These are phyloP conservation scores for Fusarium sp. DNA, from an alignment of 2,329 filamentous ascomycete species.

Conservation along the genomic window DNA sequence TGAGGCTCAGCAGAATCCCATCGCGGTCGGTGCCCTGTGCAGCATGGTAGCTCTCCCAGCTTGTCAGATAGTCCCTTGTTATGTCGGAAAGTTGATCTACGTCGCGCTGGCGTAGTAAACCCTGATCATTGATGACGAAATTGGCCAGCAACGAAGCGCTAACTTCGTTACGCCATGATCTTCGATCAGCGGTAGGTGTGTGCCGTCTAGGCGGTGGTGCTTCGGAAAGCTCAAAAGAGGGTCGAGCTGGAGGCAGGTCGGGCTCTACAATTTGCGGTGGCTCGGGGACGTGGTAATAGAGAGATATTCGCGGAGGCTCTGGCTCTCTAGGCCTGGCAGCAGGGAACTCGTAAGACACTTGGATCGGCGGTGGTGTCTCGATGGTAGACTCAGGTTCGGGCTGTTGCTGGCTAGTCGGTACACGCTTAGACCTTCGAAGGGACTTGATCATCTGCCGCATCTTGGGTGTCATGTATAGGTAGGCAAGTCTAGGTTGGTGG, in stretches of 20 bases:
- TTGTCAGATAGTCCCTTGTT: background rate
- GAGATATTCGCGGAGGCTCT: background rate
- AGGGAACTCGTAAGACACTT: background rate
- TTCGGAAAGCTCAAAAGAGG: background rate
- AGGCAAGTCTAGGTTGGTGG: background rate
- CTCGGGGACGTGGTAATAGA: background rate
- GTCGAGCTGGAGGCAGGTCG: background rate
- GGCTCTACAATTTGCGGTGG: background rate
- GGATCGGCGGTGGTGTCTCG: background rate
- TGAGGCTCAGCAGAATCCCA: background rate
- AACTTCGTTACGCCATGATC: background rate
- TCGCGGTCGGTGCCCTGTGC: background rate
- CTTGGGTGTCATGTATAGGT: background rate
- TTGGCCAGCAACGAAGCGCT: background rate
- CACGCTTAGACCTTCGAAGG: background rate
- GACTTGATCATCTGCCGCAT: background rate
- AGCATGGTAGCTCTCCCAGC: background rate
- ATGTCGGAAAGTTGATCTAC: background rate
- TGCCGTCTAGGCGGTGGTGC: background rate
- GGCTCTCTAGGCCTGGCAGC: background rate
- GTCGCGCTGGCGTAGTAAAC: background rate
- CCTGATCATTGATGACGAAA: background rate
- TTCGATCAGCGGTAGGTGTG: background rate
- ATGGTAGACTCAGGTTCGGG: background rate
- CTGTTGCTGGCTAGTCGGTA: background rate